Percentiles rank a stretch among this genome's conserved stretches.
Conservation (phyloP, 2,329 filamentous ascomycete species). For the Epichloe typhina region DNA sequence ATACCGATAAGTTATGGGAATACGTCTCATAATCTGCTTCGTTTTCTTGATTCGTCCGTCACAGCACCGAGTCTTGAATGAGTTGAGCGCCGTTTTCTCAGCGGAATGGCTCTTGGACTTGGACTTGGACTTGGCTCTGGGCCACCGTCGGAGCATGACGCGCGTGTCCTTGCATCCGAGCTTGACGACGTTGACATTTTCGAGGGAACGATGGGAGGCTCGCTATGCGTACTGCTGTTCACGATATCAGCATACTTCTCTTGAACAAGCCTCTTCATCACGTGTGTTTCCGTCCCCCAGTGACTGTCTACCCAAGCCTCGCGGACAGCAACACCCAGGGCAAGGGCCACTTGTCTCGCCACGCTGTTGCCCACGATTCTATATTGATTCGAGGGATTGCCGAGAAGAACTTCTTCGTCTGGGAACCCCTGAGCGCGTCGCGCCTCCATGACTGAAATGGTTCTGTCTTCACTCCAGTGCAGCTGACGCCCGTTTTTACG, state of each 20-base stretch:
- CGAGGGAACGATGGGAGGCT: too few relatives aligned
- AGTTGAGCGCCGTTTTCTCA: background rate
- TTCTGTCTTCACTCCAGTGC: slow-evolving; percentile 54
- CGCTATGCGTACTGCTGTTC: background rate
- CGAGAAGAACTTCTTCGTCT: slow-evolving; percentile 58
- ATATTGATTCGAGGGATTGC: slow-evolving; percentile 40
- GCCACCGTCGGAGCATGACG: background rate
- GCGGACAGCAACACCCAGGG: slow-evolving; percentile 49
- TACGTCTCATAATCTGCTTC: background rate
- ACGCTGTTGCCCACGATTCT: slow-evolving; percentile 67
- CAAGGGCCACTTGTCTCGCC: slow-evolving; percentile 51
- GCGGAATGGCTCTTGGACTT: background rate
- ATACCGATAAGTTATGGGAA: too few relatives aligned
- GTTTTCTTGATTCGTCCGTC: background rate
- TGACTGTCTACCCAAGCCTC: slow-evolving; percentile 32
- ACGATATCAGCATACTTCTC: background rate
- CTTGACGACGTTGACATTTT: background rate
- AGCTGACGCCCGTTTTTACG: slow-evolving; percentile 38
- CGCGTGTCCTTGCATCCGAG: background rate
- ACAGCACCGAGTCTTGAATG: background rate
- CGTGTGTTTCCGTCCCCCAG: background rate
- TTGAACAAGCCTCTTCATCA: background rate
- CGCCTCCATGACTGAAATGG: slow-evolving; percentile 52
- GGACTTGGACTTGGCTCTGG: background rate
- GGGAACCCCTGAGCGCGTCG: slow-evolving; percentile 56